phyloP scores from a whole-genome alignment of 352 stramenopile genomes.

The Aphanomyces astaci region DNA sequence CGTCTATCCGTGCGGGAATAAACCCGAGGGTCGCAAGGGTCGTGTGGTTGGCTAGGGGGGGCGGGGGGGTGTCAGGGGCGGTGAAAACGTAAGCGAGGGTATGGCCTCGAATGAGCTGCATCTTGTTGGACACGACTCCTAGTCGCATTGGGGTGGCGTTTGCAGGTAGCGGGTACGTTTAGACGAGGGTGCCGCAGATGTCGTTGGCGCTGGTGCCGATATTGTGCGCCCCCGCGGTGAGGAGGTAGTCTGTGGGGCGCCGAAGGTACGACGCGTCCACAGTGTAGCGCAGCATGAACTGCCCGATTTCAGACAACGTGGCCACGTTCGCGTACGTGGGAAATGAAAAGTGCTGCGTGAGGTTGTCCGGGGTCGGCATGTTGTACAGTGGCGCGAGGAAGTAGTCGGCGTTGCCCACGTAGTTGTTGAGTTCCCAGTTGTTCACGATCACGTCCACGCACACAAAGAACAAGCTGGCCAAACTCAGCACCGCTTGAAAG shows the following conservation, averaged over 20 bases:
- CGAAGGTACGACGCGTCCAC: background rate
- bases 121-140: background rate
- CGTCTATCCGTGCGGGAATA: background rate
- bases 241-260: background rate
- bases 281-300: background rate
- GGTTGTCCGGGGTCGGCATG: background rate
- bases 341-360: background rate
- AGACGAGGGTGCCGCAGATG: background rate
- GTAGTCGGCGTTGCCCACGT: background rate
- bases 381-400: background rate
- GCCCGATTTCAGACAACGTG: background rate
- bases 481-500: too few relatives aligned
- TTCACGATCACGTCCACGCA: background rate
- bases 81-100: background rate
- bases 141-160: background rate
- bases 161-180: background rate
- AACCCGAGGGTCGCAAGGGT: background rate
- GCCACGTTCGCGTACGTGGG: background rate
- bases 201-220: background rate
- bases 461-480: background rate
- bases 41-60: background rate
- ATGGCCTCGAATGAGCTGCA: background rate
- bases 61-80: background rate
- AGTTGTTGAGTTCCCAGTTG: slow-evolving; percentile 11
- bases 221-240: background rate